A percentile compares a stretch with the other conserved stretches of the same genome.
Evolutionary conservation across 108 stramenopile genomes (phyloP).

Genomic region (Skeletonema tropicum): DNA sequence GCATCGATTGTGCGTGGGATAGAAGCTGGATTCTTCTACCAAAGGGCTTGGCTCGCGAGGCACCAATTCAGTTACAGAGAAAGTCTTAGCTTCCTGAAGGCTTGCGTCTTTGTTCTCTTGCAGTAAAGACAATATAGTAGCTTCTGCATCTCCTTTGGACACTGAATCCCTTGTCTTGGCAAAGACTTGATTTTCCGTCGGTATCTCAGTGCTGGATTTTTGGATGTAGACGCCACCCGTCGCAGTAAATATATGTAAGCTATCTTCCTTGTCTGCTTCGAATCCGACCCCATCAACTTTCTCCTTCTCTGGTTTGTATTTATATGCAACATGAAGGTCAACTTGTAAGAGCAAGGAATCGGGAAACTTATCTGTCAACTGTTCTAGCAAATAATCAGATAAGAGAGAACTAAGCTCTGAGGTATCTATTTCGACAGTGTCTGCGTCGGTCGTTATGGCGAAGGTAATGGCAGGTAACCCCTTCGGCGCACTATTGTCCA

Average conservation of each 20-base stretch:
- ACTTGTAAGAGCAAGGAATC: not conserved
- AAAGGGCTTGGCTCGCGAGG: not conserved
- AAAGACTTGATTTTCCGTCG: not conserved
- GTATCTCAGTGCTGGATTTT: not conserved
- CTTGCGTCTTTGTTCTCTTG: not conserved
- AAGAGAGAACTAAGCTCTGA: not conserved
- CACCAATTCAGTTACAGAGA: not conserved
- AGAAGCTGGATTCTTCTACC: not conserved
- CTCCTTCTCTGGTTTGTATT: conserved; percentile 7
- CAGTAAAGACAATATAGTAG: not conserved
- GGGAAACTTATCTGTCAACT: conserved; percentile 1
- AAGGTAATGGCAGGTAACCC: not conserved
- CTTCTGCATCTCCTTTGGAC: not conserved
- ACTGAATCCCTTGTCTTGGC: not conserved
- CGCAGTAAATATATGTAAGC: not conserved
- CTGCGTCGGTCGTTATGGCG: not conserved
- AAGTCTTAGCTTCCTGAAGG: not conserved
- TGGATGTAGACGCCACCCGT: not conserved
- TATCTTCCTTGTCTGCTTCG: not conserved
- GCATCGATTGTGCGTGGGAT: not conserved
- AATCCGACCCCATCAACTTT: not conserved
- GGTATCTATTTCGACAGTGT: not conserved
- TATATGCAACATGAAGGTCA: not conserved
- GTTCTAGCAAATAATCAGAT: not conserved
- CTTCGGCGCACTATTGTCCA: not conserved